Conservation (phyloP, 495 filamentous ascomycete species). For the Cudoniella acicularis region DNA sequence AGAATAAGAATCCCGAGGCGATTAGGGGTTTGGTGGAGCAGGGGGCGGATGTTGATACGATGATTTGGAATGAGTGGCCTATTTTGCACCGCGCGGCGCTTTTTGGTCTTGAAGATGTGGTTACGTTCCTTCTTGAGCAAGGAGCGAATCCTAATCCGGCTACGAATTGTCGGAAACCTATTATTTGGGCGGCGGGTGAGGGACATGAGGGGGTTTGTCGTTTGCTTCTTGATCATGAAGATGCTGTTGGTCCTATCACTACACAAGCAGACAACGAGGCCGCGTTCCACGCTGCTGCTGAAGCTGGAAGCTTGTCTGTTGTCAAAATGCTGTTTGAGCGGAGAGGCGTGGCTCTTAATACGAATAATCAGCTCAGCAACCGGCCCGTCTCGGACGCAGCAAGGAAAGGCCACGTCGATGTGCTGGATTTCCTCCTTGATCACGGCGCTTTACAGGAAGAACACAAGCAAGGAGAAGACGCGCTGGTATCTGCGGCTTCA, state of each 20-base stretch:
- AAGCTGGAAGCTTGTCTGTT: constrained; percentile 7
- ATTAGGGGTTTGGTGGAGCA: constrained; percentile 12
- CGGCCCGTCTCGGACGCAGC: constrained; percentile 5
- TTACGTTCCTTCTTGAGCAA: constrained; percentile 11
- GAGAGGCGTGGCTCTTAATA: too few relatives aligned
- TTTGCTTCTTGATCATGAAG: constrained; percentile 14
- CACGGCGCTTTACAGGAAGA: constrained; percentile 14
- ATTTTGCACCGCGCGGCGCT: constrained; percentile 11
- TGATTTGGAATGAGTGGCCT: constrained; percentile 17
- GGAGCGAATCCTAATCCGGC: constrained; percentile 22
- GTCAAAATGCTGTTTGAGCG: constrained; percentile 9
- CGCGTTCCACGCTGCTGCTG: constrained; percentile 10
- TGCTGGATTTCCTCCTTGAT: constrained; percentile 12
- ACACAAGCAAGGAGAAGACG: constrained; percentile 5
- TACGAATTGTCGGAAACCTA: neutral
- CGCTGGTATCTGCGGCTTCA: constrained; percentile 6
- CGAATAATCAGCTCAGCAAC: constrained; percentile 5
- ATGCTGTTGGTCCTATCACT: neutral
- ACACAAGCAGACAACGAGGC: constrained; percentile 11
- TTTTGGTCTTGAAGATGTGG: constrained; percentile 11
- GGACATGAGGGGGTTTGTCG: constrained; percentile 7
- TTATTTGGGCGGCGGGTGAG: constrained; percentile 9
- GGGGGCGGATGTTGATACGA: constrained; percentile 16
- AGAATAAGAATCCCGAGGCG: constrained; percentile 6
- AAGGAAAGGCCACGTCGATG: constrained; percentile 4